Evolutionary conservation across 305 asterid genomes (phyloP).

Genomic region (Andrographis paniculata): DNA sequence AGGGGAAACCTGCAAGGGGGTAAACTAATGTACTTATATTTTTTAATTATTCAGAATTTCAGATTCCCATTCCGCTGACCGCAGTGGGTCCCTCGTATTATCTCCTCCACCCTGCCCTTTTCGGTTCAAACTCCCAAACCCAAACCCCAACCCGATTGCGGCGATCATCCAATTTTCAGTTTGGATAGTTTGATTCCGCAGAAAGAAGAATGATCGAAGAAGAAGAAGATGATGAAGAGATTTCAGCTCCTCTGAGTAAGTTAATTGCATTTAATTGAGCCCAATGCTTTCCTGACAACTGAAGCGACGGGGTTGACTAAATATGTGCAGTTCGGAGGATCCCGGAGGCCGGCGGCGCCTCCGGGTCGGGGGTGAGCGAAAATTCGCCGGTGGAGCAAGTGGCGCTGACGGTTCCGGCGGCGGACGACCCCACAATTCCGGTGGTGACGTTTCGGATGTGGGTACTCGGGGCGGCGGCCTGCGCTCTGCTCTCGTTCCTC

Average conservation of each 20-base stretch:
- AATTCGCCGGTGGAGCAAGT: constrained; percentile 79
- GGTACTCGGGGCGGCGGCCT: constrained; percentile 59
- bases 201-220: too few relatives aligned
- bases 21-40: too few relatives aligned
- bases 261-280: background rate
- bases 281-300: background rate
- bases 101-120: too few relatives aligned
- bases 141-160: too few relatives aligned
- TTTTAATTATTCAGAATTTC: too few relatives aligned
- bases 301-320: background rate
- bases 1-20: too few relatives aligned
- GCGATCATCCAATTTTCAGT: too few relatives aligned
- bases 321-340: constrained; percentile 36
- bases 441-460: constrained; percentile 90
- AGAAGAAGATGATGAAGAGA: constrained; percentile 39
- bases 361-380: constrained; percentile 32
- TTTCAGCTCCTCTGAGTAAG: constrained; percentile 66
- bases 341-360: constrained; percentile 14
- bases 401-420: constrained; percentile 71
- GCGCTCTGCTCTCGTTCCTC: constrained; percentile 87
- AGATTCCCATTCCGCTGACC: too few relatives aligned
- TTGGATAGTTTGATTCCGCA: too few relatives aligned
- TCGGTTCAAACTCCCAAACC: too few relatives aligned
- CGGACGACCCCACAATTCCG: constrained; percentile 61
- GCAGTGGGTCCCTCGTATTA: too few relatives aligned